Evolutionary conservation across 129 eudicot genomes (phyloP).

Genomic region (Ambrosia trifida): DNA sequence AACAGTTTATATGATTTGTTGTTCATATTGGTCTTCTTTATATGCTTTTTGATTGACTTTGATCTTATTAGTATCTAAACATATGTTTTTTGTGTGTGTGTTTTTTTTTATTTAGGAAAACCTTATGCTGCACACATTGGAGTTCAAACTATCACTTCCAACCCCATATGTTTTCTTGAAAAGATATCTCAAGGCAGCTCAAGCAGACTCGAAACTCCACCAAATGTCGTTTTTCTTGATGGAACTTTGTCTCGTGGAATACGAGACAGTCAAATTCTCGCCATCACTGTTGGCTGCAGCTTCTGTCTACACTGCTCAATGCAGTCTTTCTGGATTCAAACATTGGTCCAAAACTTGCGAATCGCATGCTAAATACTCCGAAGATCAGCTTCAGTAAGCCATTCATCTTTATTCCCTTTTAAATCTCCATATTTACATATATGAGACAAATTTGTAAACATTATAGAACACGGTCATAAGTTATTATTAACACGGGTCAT

Average conservation of each 20-base stretch:
- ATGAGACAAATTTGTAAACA: no score
- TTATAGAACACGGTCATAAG: no score
- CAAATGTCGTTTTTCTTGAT: slow-evolving; percentile 63
- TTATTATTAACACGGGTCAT: no score
- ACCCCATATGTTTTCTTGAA: slow-evolving; percentile 58
- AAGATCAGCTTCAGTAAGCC: slow-evolving; percentile 70
- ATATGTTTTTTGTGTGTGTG: background rate
- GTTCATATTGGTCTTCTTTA: background rate
- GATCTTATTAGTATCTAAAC: background rate
- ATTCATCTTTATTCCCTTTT: background rate
- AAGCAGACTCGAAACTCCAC: slow-evolving; percentile 64
- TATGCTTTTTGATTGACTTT: background rate
- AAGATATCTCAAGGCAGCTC: slow-evolving; percentile 87
- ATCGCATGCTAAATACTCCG: slow-evolving; percentile 61
- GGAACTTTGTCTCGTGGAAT: slow-evolving; percentile 84
- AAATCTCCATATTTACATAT: background rate
- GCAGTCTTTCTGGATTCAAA: slow-evolving; percentile 51
- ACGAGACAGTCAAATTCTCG: slow-evolving; percentile 68
- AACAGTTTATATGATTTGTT: no score
- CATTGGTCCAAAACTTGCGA: slow-evolving; percentile 87
- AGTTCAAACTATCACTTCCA: slow-evolving; percentile 79
- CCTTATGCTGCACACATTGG: slow-evolving; percentile 74
- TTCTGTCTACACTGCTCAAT: slow-evolving; percentile 79
- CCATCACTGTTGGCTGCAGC: slow-evolving; percentile 91
- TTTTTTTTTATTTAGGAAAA: slow-evolving; percentile 60